Conservation (phyloP, 768 basidiomycete genomes). For the Xerocomellus amylosporus region DNA sequence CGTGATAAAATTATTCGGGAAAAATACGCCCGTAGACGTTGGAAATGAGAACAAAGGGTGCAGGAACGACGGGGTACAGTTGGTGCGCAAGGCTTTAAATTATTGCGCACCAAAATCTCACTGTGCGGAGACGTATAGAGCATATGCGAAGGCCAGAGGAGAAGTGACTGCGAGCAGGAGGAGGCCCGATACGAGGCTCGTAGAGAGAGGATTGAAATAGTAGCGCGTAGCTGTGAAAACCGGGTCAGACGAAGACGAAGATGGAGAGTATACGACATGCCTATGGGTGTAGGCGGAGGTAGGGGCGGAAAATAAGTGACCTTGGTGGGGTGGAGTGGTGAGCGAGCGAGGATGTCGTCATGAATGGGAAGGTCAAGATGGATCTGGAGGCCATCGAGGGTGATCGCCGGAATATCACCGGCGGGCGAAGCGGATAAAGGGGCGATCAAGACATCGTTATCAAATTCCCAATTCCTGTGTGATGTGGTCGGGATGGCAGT, state of each 20-base stretch:
- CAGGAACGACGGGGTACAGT: not conserved
- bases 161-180: conserved; percentile 15
- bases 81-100: not conserved
- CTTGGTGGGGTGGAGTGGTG: conserved; percentile 26
- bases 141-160: conserved; percentile 18
- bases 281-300: conserved; percentile 9
- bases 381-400: conserved; percentile 23
- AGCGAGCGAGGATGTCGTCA: conserved; percentile 21
- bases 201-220: conserved; percentile 10
- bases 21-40: not conserved
- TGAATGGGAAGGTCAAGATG: conserved; percentile 29
- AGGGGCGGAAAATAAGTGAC: conserved; percentile 24
- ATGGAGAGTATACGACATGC: conserved; percentile 10
- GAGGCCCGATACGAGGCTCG: conserved; percentile 14
- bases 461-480: conserved; percentile 29
- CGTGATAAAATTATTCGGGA: conserved; percentile 2
- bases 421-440: conserved; percentile 12
- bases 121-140: conserved; percentile 9
- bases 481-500: conserved; percentile 15
- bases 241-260: not conserved
- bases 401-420: conserved; percentile 1
- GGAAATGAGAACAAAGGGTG: not conserved
- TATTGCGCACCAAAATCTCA: not conserved
- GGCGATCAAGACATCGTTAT: conserved; percentile 24
- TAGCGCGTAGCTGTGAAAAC: conserved; percentile 8